Evolutionary conservation across 2,329 filamentous ascomycete species (phyloP), one percentile per base, ranked within the genome.

Genomic region (Chrysosporium keratinophilum): DNA sequence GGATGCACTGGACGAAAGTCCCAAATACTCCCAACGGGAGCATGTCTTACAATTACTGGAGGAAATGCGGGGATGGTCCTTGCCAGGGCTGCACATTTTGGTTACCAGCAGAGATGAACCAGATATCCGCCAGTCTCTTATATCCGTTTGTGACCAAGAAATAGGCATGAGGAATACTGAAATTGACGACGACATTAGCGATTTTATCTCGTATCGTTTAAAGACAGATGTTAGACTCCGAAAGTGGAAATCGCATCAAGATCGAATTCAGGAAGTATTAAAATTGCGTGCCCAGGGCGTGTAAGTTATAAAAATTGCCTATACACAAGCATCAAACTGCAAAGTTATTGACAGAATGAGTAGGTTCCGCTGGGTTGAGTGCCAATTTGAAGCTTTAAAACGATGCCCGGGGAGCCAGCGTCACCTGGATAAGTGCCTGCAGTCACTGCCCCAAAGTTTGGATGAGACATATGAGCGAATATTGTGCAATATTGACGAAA

Each of bases 381-480:
- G 63, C 44, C 63, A 66, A 39, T 51, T 64, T 1, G 49, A 50
- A 4, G 42, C 60, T 3, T 34, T 66, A 9, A 52, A 52, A 12
- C 37, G 43, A 20, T 65, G 61, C 20, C 47, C 31, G 37, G 37
- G 46, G 15, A 63, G 57, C 15, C 42, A 52, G 43, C 37, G 42
- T 20, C 51, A 62, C 33, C 56, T 67, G 7, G 52, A 64, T 5
- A 15, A 61, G 44, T 60, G 59, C 42, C 54, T 68, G 3, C 39
- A 42, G 1, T 55, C 59, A 4, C 54, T 67, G 31, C 65, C 65
- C 15, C 52, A 51, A 17, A 56, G 55, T 44, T 50, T 68, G 1
- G 62, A 67, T 43, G 58, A 65, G 54, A 66, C 64, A 9, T 67
- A 67, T 33, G 62, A 64, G 37, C 59, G 63, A 40, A 64, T 67